Conservation (phyloP, 2,329 filamentous ascomycete species). For the Aureobasidium sp. region DNA sequence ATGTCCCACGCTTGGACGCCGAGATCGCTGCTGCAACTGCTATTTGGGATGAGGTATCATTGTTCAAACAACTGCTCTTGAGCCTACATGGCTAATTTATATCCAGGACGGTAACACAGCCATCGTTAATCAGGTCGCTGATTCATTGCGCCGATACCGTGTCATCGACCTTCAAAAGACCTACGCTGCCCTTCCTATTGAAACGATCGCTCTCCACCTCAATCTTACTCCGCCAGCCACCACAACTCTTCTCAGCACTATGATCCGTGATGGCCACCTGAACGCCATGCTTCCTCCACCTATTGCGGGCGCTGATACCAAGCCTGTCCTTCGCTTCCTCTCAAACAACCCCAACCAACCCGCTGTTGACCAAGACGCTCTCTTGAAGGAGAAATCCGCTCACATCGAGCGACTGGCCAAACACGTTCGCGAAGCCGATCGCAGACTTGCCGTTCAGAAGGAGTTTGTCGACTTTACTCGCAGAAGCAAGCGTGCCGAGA, state of each 20-base stretch:
- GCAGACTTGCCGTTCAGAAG: slow-evolving; percentile 47
- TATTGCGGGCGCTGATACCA: slow-evolving; percentile 20
- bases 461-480: slow-evolving; percentile 49
- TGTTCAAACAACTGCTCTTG: not conserved
- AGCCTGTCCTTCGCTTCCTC: slow-evolving; percentile 47
- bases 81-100: not conserved
- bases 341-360: slow-evolving; percentile 14
- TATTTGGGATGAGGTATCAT: slow-evolving; percentile 43
- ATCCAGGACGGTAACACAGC: slow-evolving; percentile 50
- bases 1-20: slow-evolving; percentile 50
- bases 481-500: slow-evolving; percentile 31
- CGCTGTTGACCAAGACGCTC: slow-evolving; percentile 20
- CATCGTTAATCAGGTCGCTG: slow-evolving; percentile 60
- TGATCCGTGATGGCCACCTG: slow-evolving; percentile 44
- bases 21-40: slow-evolving; percentile 52
- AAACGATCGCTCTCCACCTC: slow-evolving; percentile 44
- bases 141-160: slow-evolving; percentile 66
- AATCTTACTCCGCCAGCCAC: slow-evolving; percentile 42
- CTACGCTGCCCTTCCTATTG: slow-evolving; percentile 55
- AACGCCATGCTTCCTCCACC: slow-evolving; percentile 42
- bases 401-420: slow-evolving; percentile 43
- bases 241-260: slow-evolving; percentile 42
- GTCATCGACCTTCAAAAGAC: slow-evolving; percentile 64
- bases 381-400: slow-evolving; percentile 40
- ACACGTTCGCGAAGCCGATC: slow-evolving; percentile 46